Evolutionary conservation across 163 green algal species (phyloP).

Genomic region (Smithsoniella earleae): DNA sequence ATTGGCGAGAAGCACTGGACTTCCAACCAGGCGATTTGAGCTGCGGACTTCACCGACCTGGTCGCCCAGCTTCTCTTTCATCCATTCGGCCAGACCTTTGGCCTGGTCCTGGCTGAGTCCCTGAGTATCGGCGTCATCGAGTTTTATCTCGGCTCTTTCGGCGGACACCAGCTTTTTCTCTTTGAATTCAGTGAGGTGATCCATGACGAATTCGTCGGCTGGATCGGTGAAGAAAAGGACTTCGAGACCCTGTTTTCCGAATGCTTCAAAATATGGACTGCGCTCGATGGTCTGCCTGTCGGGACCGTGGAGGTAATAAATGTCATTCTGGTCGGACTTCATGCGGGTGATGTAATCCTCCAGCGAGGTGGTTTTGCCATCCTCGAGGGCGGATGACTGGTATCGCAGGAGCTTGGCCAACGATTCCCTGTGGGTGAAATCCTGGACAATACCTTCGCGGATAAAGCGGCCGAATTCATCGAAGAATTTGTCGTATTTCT

Average conservation of each 20-base stretch:
- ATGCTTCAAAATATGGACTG: constrained; percentile 54
- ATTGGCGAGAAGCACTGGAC: too few species aligned
- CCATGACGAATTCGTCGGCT: constrained; percentile 88
- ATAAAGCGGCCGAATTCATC: constrained; percentile 75
- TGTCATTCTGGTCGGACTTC: constrained; percentile 90
- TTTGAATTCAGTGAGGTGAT: constrained; percentile 87
- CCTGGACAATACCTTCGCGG: constrained; percentile 96
- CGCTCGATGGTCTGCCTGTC: constrained; percentile 42
- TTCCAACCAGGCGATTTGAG: too few species aligned
- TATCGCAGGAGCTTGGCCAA: constrained; percentile 81
- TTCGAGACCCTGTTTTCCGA: constrained; percentile 73
- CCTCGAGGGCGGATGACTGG: constrained; percentile 59
- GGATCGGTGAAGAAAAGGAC: constrained; percentile 96
- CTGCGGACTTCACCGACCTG: too few species aligned
- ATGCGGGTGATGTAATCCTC: constrained; percentile 82
- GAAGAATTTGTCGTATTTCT: constrained; percentile 88
- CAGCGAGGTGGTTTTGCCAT: constrained; percentile 66
- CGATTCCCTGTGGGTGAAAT: constrained; percentile 64
- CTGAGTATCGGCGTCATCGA: too few species aligned
- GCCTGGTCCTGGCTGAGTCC: too few species aligned
- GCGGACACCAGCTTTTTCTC: constrained; percentile 91
- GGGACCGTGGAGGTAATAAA: constrained; percentile 78
- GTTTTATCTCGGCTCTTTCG: too few species aligned
- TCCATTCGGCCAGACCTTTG: too few species aligned
- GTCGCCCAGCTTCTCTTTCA: too few species aligned